These are phyloP conservation scores for Nemania sp. DNA, from an alignment of 2,329 filamentous ascomycete species.

Conservation along the genomic window DNA sequence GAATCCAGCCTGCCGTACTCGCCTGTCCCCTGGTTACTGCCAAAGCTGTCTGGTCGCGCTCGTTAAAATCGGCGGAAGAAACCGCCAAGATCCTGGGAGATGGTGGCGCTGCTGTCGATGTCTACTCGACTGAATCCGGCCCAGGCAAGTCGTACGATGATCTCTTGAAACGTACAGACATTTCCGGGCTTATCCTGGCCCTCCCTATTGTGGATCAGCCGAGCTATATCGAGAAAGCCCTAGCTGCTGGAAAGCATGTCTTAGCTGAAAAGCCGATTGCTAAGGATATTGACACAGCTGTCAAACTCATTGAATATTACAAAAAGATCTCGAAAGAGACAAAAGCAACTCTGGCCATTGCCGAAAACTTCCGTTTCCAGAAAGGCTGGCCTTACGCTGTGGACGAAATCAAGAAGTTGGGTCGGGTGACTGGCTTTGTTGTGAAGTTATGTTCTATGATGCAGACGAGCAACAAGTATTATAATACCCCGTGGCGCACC, in stretches of 20 bases:
- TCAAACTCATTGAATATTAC: conserved; percentile 56
- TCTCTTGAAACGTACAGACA: conserved; percentile 59
- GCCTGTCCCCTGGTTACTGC: conserved; percentile 59
- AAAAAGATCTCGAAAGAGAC: conserved; percentile 46
- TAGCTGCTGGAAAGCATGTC: conserved; percentile 76
- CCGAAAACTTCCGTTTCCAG: conserved; percentile 79
- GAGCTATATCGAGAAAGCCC: conserved; percentile 66
- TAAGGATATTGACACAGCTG: conserved; percentile 63
- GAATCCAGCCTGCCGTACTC: conserved; percentile 61
- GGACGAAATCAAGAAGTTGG: conserved; percentile 62
- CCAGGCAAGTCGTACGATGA: conserved; percentile 57
- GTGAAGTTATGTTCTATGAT: conserved; percentile 55
- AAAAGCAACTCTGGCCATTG: conserved; percentile 67
- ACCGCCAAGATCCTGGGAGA: conserved; percentile 52
- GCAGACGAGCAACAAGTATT: conserved; percentile 58
- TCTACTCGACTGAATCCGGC: conserved; percentile 50
- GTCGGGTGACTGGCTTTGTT: conserved; percentile 66
- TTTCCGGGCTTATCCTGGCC: conserved; percentile 57
- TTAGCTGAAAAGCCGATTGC: conserved; percentile 77
- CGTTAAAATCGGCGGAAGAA: conserved; percentile 60
- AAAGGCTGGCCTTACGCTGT: conserved; percentile 65
- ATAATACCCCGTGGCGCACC: conserved; percentile 72
- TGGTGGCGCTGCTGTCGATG: conserved; percentile 41
- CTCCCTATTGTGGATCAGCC: conserved; percentile 73
- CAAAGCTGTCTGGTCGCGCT: conserved; percentile 69